Evolutionary conservation across 2,329 filamentous ascomycete genomes (phyloP), one percentile per base, ranked within the genome.

Genomic region (Neonectria neomacrospora): DNA sequence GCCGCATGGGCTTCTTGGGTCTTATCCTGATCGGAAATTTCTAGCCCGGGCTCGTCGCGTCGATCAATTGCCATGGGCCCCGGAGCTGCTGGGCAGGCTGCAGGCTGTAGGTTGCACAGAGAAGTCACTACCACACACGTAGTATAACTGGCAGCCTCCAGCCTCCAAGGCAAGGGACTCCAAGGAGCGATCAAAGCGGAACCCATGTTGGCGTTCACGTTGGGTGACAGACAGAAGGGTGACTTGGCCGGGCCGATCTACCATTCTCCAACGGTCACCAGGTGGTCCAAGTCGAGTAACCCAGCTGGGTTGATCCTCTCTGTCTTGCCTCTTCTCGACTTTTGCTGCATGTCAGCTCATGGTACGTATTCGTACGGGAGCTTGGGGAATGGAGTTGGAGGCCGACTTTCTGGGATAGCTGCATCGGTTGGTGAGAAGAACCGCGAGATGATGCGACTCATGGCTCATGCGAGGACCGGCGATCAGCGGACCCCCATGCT

Each of bases 11-110:
- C 45, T 10, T 48, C 44, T 48, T 48, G 45, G 23, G 42, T 26
- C 44, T 50, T 50, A 50, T 61, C 50, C 50, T 61, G 58, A 61
- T 61, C 52, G 59, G 54, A 62, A 57, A 62, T 47, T 62, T 62
- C 59, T 57, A 57, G 59, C 34, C 47, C 41, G 39, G 58, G 41
- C 41, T 57, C 47, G 30, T 62, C 59, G 54, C 48, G 59, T 50
- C 59, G 59, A 62, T 62, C 59, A 62, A 47, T 11, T 55, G 45
- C 45, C 58, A 55, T 52, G 53, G 52, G 28, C 44, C 52, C 8
- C 22, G 44, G 44, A 32, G 34, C 30, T 53, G 39, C 34, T 37
- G 34, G 34, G 34, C 34, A 37, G 16, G 34, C n/a, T n/a, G 30
- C 30, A 32, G 30, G 30, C 12, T 12, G 34, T 14, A 37, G 34